These are phyloP conservation scores for Myochromella boudieri DNA, from an alignment of 768 basidiomycete species.

Conservation along the genomic window DNA sequence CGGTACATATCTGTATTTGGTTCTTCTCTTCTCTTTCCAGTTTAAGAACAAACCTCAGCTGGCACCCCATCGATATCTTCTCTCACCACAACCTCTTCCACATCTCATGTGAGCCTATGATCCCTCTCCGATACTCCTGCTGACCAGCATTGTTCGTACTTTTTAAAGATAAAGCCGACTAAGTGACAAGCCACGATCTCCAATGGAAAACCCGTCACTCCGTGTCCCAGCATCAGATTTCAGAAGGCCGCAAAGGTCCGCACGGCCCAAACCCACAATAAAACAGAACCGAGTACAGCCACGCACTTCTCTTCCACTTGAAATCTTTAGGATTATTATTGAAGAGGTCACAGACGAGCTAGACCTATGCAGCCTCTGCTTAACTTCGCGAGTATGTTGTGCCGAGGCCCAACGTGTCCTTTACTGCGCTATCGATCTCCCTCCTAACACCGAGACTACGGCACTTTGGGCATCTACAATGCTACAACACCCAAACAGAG, in stretches of 20 bases:
- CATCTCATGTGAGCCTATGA: slow-evolving; percentile 7
- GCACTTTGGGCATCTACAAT: slow-evolving; percentile 20
- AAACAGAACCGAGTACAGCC: neutral
- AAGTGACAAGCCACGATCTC: too few relatives aligned
- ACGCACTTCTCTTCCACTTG: slow-evolving; percentile 9
- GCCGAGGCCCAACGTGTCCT: slow-evolving; percentile 19
- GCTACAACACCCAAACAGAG: slow-evolving; percentile 12
- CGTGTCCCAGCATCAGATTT: neutral
- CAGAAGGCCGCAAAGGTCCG: neutral
- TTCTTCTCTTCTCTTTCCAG: slow-evolving; percentile 7
- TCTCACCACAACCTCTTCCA: slow-evolving; percentile 3
- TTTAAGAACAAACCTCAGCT: slow-evolving; percentile 11
- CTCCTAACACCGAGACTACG: slow-evolving; percentile 13
- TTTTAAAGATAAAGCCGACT: too few relatives aligned
- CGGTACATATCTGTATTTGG: slow-evolving; percentile 2
- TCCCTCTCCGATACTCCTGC: neutral
- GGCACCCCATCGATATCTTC: slow-evolving; percentile 1
- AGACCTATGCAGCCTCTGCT: slow-evolving; percentile 16
- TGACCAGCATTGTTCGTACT: neutral
- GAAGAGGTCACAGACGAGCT: slow-evolving; percentile 14
- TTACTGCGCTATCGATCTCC: slow-evolving; percentile 16
- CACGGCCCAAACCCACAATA: neutral
- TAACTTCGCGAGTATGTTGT: slow-evolving; percentile 17
- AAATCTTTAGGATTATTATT: slow-evolving; percentile 18
- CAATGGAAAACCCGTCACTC: too few relatives aligned